phyloP scores from a whole-genome alignment of 129 eudicot genomes.

The Saposhnikovia divaricata region DNA sequence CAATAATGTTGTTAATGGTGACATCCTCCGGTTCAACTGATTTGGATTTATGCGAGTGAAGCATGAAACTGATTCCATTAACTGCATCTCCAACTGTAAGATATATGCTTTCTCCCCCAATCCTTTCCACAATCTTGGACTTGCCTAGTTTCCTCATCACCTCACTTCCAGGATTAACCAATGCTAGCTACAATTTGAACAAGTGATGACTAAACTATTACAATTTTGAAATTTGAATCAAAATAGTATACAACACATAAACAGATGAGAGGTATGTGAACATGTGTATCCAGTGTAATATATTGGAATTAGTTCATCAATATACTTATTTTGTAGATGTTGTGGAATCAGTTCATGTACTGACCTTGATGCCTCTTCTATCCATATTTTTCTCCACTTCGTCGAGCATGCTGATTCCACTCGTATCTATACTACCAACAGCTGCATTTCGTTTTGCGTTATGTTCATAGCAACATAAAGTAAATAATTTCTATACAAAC shows the following conservation, averaged over 20 bases:
- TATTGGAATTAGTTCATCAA: no score
- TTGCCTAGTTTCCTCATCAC: slow-evolving; percentile 81
- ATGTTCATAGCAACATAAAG: neutral
- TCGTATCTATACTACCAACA: slow-evolving; percentile 80
- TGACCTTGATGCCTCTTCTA: slow-evolving; percentile 76
- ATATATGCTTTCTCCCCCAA: slow-evolving; percentile 72
- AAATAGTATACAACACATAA: no score
- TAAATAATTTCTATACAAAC: neutral
- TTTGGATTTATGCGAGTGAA: slow-evolving; percentile 33
- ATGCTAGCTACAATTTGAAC: slow-evolving; percentile 35
- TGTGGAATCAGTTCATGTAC: neutral
- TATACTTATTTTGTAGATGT: neutral
- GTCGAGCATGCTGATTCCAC: slow-evolving; percentile 87
- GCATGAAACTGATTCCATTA: slow-evolving; percentile 66
- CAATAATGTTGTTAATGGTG: neutral
- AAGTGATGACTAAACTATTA: neutral
- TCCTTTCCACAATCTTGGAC: slow-evolving; percentile 37
- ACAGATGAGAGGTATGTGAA: no score
- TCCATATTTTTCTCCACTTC: slow-evolving; percentile 60
- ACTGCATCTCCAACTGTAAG: slow-evolving; percentile 82
- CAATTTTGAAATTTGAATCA: no score
- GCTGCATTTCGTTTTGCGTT: slow-evolving; percentile 34
- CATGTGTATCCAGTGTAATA: no score
- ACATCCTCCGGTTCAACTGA: neutral
- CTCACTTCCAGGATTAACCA: slow-evolving; percentile 81